Conservation (phyloP, 163 green algal genomes). For the Volvox carteri region DNA sequence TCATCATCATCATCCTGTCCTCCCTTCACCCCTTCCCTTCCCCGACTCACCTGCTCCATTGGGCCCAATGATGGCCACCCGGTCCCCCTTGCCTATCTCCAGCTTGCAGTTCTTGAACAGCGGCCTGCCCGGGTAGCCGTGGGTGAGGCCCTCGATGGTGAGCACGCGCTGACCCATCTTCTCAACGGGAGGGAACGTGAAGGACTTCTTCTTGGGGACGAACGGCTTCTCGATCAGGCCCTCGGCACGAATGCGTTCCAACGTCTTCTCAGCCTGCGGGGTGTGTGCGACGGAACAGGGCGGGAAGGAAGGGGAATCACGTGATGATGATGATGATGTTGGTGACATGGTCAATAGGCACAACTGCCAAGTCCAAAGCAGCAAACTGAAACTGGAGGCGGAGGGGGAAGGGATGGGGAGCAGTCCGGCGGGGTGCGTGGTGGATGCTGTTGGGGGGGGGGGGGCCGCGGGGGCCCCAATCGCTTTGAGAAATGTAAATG, state of each 20-base stretch:
- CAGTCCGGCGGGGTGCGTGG: too few relatives aligned
- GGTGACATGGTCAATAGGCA: too few relatives aligned
- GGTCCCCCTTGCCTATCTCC: constrained; percentile 93
- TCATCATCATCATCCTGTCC: too few relatives aligned
- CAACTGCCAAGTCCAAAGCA: too few relatives aligned
- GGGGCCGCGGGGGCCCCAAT: too few relatives aligned
- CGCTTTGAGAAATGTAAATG: too few relatives aligned
- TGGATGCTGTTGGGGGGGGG: too few relatives aligned
- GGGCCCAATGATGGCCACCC: constrained; percentile 96
- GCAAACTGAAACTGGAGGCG: too few relatives aligned
- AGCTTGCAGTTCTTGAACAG: constrained; percentile 92
- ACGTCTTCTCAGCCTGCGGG: constrained; percentile 84
- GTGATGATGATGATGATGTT: too few relatives aligned
- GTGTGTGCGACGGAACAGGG: neutral
- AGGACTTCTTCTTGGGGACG: constrained; percentile 88
- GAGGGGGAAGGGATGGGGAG: too few relatives aligned
- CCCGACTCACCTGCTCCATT: constrained; percentile 76
- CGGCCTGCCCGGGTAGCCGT: constrained; percentile 88
- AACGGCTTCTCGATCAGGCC: constrained; percentile 95
- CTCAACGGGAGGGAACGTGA: constrained; percentile 81
- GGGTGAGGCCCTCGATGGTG: constrained; percentile 84
- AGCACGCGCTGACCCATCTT: constrained; percentile 92
- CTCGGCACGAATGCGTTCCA: constrained; percentile 92
- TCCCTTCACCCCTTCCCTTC: neutral
- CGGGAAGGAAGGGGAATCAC: neutral